A percentile compares a stretch with the other conserved stretches of the same genome.
phyloP scores from a whole-genome alignment of 2,329 filamentous ascomycete species.

The Phyllosticta paracitricarpa region DNA sequence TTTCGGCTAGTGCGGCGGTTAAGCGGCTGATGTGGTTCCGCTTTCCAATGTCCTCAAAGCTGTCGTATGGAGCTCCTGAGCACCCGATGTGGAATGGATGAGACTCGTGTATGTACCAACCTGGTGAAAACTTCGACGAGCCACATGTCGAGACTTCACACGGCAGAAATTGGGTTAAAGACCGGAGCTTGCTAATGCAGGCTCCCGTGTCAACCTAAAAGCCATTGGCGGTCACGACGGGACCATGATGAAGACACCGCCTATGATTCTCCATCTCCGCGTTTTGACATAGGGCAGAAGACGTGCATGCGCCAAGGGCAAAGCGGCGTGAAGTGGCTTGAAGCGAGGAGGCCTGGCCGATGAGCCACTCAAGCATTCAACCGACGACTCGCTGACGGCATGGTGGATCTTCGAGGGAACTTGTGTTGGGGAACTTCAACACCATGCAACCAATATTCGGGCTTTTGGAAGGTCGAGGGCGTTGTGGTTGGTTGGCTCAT shows the following conservation, averaged over 20 bases:
- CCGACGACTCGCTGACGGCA: neutral
- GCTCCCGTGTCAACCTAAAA: neutral
- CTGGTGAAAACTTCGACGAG: neutral
- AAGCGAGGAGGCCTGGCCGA: neutral
- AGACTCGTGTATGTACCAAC: neutral
- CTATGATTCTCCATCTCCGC: neutral
- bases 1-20: neutral
- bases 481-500: too few relatives aligned
- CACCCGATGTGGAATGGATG: neutral
- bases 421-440: neutral
- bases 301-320: neutral
- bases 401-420: neutral
- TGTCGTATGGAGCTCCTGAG: neutral
- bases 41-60: neutral
- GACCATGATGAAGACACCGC: neutral
- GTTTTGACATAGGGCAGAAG: neutral
- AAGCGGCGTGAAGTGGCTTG: neutral
- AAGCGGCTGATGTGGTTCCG: neutral
- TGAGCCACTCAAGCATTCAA: neutral
- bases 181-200: neutral
- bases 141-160: neutral
- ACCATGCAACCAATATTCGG: too few relatives aligned
- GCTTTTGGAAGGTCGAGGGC: too few relatives aligned
- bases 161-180: neutral
- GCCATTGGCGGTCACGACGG: neutral